phyloP scores from a whole-genome alignment of 768 basidiomycete species.

The Lactarius psammicola region DNA sequence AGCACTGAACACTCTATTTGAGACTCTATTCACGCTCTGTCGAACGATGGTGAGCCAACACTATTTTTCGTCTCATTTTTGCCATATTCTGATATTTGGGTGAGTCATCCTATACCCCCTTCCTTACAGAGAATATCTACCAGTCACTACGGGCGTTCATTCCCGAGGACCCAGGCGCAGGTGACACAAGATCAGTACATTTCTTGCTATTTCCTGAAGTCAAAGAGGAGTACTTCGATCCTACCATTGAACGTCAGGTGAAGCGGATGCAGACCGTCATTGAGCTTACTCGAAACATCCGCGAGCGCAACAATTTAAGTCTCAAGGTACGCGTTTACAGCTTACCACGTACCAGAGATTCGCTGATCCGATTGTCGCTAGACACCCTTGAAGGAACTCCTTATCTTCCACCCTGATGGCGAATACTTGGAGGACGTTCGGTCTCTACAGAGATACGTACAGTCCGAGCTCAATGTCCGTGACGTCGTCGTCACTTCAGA shows the following conservation, averaged over 20 bases:
- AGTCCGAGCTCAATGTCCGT: conserved; percentile 94
- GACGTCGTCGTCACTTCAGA: conserved; percentile 87
- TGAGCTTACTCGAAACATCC: conserved; percentile 83
- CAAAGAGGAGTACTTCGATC: conserved; percentile 93
- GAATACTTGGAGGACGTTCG: conserved; percentile 84
- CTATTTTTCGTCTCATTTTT: background rate
- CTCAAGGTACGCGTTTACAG: conserved; percentile 67
- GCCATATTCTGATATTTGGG: conserved; percentile 5
- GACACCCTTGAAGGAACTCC: conserved; percentile 89
- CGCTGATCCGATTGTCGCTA: conserved; percentile 34
- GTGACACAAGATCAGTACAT: conserved; percentile 90
- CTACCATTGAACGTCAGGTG: conserved; percentile 89
- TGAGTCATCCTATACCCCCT: conserved; percentile 97
- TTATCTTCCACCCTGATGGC: conserved; percentile 88
- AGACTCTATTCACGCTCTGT: conserved; percentile 90
- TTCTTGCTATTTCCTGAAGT: conserved; percentile 93
- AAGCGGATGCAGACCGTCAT: conserved; percentile 94
- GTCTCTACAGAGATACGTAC: conserved; percentile 82
- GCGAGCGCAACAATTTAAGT: conserved; percentile 82
- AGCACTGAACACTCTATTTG: conserved; percentile 94
- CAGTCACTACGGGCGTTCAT: conserved; percentile 86
- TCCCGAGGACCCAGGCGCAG: conserved; percentile 64
- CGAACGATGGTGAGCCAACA: conserved; percentile 80
- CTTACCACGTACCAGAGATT: background rate
- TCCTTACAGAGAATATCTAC: conserved; percentile 95